Conservation (phyloP, 352 stramenopile genomes). For the Phytophthora chlamydospora region DNA sequence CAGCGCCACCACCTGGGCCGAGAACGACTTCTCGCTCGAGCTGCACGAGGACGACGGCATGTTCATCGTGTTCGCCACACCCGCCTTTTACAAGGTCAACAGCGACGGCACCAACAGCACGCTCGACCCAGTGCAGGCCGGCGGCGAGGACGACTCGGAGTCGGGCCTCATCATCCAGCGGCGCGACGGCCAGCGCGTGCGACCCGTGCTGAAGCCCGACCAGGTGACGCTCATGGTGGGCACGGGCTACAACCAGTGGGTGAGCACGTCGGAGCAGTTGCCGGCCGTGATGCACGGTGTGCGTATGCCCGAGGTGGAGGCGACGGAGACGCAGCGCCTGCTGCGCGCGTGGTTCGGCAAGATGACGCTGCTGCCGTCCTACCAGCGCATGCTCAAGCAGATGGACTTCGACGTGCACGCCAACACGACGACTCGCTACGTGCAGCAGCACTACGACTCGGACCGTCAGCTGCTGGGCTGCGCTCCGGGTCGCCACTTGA, state of each 20-base stretch:
- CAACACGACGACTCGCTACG: conserved; percentile 42
- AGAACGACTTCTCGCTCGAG: conserved; percentile 52
- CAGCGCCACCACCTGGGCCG: conserved; percentile 3
- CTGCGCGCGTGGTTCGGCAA: conserved; percentile 56
- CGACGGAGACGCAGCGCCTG: conserved; percentile 38
- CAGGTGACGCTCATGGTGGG: conserved; percentile 68
- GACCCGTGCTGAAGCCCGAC: conserved; percentile 55
- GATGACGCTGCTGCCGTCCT: conserved; percentile 54
- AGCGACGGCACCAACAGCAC: conserved; percentile 28
- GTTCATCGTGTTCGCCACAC: conserved; percentile 63
- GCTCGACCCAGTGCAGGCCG: conserved; percentile 36
- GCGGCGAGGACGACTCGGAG: conserved; percentile 35
- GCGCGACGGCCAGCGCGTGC: conserved; percentile 46
- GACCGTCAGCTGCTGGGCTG: conserved; percentile 48
- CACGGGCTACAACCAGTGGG: conserved; percentile 60
- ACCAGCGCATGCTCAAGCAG: conserved; percentile 58
- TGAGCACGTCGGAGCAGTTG: conserved; percentile 48
- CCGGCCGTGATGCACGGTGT: conserved; percentile 65
- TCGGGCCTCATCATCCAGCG: conserved; percentile 63
- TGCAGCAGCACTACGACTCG: conserved; percentile 30
- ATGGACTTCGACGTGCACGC: conserved; percentile 52
- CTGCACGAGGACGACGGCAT: conserved; percentile 67
- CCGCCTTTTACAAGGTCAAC: conserved; percentile 57
- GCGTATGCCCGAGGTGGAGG: conserved; percentile 51
- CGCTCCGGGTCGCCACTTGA: conserved; percentile 41